Evolutionary conservation across 345 rosid species (phyloP), one percentile per base, ranked within the genome.

Genomic region (Odontarrhena argentea): DNA sequence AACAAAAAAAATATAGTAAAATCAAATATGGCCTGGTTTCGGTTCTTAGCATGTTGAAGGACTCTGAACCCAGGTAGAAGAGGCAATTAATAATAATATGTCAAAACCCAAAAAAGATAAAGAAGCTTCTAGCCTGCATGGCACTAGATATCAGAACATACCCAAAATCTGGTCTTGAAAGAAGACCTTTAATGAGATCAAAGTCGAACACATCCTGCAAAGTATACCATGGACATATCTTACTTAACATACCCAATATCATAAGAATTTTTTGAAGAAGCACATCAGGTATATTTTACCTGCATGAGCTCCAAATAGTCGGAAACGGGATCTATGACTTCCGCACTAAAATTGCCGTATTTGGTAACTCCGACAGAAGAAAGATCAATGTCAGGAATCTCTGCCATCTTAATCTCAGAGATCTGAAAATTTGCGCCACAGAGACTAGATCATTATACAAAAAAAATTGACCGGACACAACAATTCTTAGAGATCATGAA

Each of bases 301-400:
- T 91, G 92, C 97, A 93, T 83, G 65, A 93, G 78, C 78, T 87
- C 97, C 84, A 89, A 77, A 70, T 87, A 92, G 74, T 89, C 97
- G 6, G 92, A 84, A 75, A 93, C 92, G 3, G 98, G 89, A 76
- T 88, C 91, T 63, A 93, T 76, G 56, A 93, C 97, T 85, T 93
- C 97, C 43, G 90, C 89, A 52, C 64, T 73, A 75, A 90, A 90
- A 76, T 68, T 83, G 48, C 89, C 95, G 60, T 75, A 82, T 65
- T 85, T 85, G 24, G 89, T 78, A 30, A 82, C 81, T 70, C 95
- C 88, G 58, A 83, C 79, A 60, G 46, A 64, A 77, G 95, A 86
- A 70, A 92, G 97, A 71, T 90, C 89, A 47, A 77, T 73, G 67
- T 90, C 89, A 7, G 92, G 87, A 84, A 93, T 85, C 56, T 90